Percentiles rank a stretch among this genome's conserved stretches.
Conservation (phyloP, 257 asterid genomes). For the Fraxinus pennsylvanica region DNA sequence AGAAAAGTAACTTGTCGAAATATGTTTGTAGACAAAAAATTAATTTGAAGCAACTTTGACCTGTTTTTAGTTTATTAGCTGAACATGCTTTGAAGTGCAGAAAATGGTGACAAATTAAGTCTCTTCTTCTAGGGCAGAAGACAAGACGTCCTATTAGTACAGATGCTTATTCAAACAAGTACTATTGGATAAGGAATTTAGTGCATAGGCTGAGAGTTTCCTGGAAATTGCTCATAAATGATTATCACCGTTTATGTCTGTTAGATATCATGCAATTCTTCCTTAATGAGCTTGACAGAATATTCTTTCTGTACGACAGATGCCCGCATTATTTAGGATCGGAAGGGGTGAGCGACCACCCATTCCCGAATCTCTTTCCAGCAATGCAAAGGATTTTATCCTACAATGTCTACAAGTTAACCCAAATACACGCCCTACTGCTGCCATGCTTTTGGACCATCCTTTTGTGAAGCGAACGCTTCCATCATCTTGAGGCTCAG, state of each 20-base stretch:
- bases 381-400: constrained; percentile 69
- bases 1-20: neutral
- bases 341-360: constrained; percentile 31
- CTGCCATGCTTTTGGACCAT: constrained; percentile 1
- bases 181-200: no score
- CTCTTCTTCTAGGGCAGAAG: no score
- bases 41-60: no score
- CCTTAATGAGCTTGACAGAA: neutral
- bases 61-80: no score
- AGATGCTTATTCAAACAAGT: no score
- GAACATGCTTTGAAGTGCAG: no score
- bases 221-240: no score
- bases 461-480: constrained; percentile 8
- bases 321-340: neutral
- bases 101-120: no score
- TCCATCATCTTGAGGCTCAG: neutral
- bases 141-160: no score
- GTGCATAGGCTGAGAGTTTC: constrained; percentile 42
- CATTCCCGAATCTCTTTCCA: constrained; percentile 72
- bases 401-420: constrained; percentile 69
- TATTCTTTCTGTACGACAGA: neutral
- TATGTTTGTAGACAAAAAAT: no score
- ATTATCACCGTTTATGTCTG: no score
- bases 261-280: no score
- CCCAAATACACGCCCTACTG: constrained; percentile 10